Evolutionary conservation across 495 filamentous ascomycete species (phyloP), one percentile per base, ranked within the genome.

Genomic region (Penicillium maclennaniae): DNA sequence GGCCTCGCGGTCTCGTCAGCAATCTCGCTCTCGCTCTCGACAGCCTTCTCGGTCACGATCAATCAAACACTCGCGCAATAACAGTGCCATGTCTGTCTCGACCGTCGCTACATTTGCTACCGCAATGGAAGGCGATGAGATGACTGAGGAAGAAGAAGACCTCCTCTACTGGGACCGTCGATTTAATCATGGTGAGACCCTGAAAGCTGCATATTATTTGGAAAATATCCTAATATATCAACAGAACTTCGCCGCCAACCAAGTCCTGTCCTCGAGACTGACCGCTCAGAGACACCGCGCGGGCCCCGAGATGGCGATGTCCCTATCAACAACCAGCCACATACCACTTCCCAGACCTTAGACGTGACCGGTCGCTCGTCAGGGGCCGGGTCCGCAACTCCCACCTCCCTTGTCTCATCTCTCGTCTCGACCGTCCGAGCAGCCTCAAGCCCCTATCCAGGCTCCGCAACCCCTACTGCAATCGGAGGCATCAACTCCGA

Each of bases 101-200:
- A 92, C 89, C 0, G 70, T 87, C 16, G 88, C 86, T 6, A 88
- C 88, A 0, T 96, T 93, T 71, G 87, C 86, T 14, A 96, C 91
- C 0, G 91, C 91, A 27, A 83, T 76, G 0, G 91, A 95, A 70
- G 86, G 81, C 0, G 62, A 69, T 20, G 59, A 38, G 7, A 44
- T 68, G 6, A 60, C 57, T 10, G 78, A 77, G 8, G 73, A 75
- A 2, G 70, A 73, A 23, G 73, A 77, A 15, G 69, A 69, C 20
- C 56, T 74, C 34, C 56, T 75, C 40, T 75, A 75, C 50, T 76
- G 71, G 71, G 65, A 72, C 53, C 60, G 69, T 55, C 68, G 65
- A 50, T 68, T 74, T 55, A 69, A 77, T 57, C 59, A 71, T 66
- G 66, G 69, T 76, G 51, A 48, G 67, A 43, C 21, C 26, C 14